Conservation (phyloP, 495 filamentous ascomycete species). For the Aspergillus nidulans region DNA sequence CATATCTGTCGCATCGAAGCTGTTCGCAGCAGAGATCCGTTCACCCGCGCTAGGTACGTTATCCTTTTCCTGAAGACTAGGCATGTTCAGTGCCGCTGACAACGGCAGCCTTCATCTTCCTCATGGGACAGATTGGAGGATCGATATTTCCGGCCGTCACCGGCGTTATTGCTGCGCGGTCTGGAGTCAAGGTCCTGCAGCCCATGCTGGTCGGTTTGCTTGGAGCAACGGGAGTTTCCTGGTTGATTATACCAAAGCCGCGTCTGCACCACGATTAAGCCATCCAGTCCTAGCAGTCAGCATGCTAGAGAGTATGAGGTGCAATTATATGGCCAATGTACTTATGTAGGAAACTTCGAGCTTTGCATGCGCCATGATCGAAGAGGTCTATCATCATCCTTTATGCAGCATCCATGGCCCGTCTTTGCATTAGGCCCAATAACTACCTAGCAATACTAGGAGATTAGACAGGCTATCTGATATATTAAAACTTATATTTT, state of each 20-base stretch:
- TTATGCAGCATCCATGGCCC: too few species aligned
- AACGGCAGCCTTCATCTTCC: conserved; percentile 29
- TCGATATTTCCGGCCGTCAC: conserved; percentile 28
- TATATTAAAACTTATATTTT: too few species aligned
- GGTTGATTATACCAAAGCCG: conserved; percentile 35
- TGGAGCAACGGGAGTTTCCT: conserved; percentile 26
- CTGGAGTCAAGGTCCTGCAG: conserved; percentile 29
- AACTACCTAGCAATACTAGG: too few species aligned
- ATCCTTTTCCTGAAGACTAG: not conserved
- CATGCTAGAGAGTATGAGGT: too few species aligned
- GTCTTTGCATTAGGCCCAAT: too few species aligned
- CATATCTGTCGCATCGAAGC: conserved; percentile 28
- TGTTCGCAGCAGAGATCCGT: conserved; percentile 24
- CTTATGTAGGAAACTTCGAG: too few species aligned
- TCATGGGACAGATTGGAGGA: conserved; percentile 27
- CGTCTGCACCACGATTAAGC: conserved; percentile 8
- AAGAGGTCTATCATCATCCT: too few species aligned
- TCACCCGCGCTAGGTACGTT: conserved; percentile 24
- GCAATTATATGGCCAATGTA: too few species aligned
- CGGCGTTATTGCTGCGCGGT: conserved; percentile 21
- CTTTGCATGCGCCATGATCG: too few species aligned
- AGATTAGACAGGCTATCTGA: too few species aligned
- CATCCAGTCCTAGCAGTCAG: not conserved
- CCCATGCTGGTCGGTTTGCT: conserved; percentile 30
- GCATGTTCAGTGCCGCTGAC: too few species aligned